A percentile compares a stretch with the other conserved stretches of the same genome.
These are phyloP conservation scores for Hamamelis virginiana DNA, from an alignment of 164 flowering plant genomes.

Conservation along the genomic window DNA sequence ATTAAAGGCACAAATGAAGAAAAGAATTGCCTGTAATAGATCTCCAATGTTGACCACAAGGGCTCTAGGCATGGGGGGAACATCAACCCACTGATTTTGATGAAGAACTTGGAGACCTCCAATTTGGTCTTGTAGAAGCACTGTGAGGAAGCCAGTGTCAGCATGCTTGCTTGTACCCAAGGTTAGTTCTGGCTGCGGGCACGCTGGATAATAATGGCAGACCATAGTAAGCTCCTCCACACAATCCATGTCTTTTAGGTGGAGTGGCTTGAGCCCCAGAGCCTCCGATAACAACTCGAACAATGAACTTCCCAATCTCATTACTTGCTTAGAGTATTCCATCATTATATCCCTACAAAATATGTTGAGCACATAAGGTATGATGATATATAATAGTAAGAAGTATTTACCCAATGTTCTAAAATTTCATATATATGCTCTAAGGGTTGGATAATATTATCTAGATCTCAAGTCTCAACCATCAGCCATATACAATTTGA, in stretches of 20 bases:
- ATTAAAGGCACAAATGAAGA: too few species aligned
- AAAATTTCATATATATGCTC: too few species aligned
- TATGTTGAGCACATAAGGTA: too few species aligned
- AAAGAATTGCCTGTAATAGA: constrained; percentile 17
- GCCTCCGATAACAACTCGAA: constrained; percentile 29
- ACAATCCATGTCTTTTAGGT: constrained; percentile 26
- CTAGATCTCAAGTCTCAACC: too few species aligned
- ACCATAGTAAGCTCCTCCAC: constrained; percentile 7
- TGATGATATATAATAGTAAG: too few species aligned
- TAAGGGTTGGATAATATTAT: too few species aligned
- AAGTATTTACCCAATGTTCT: too few species aligned
- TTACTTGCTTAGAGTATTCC: constrained; percentile 22
- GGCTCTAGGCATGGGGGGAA: constrained; percentile 29
- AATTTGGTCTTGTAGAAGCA: constrained; percentile 44
- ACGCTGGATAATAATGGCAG: constrained; percentile 45
- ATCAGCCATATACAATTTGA: too few species aligned
- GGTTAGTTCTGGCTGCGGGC: constrained; percentile 51
- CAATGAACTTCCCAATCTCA: constrained; percentile 15
- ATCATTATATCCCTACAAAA: constrained; percentile 25
- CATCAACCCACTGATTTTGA: constrained; percentile 16
- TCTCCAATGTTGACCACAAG: constrained; percentile 22
- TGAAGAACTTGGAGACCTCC: constrained; percentile 50
- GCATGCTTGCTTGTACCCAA: constrained; percentile 37
- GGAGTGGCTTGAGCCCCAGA: constrained; percentile 23
- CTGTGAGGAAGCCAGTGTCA: constrained; percentile 36